These are phyloP conservation scores for Neurospora pannonica DNA, from an alignment of 495 filamentous ascomycete species.

Conservation along the genomic window DNA sequence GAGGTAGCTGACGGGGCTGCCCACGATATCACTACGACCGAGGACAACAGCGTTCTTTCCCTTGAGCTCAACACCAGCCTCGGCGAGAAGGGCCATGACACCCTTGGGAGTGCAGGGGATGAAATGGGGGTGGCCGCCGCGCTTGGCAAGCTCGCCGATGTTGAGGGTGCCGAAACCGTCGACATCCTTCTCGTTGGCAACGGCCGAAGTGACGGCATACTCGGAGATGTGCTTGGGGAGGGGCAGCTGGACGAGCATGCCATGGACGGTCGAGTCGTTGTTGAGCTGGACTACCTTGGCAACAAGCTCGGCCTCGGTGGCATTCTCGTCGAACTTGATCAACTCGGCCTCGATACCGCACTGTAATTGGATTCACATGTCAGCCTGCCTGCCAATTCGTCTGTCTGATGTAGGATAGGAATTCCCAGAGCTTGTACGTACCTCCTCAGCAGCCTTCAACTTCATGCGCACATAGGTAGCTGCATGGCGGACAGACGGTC, in stretches of 20 bases:
- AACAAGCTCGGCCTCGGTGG: conserved; percentile 77
- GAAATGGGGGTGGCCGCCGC: conserved; percentile 79
- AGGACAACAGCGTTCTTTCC: conserved; percentile 95
- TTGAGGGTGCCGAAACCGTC: conserved; percentile 92
- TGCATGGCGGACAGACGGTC: conserved; percentile 23
- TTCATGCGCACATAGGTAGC: conserved; percentile 99
- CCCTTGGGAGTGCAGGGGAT: conserved; percentile 93
- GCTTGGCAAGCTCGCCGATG: conserved; percentile 93
- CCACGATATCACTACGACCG: conserved; percentile 93
- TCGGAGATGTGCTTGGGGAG: conserved; percentile 83
- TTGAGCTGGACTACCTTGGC: conserved; percentile 74
- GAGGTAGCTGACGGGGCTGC: conserved; percentile 90
- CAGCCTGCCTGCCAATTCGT: background rate
- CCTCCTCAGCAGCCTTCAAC: conserved; percentile 91
- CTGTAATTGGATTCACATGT: conserved; percentile 29
- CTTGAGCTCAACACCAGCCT: conserved; percentile 68
- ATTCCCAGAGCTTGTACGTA: conserved; percentile 24
- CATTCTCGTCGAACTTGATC: conserved; percentile 68
- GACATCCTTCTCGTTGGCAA: conserved; percentile 91
- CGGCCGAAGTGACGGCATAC: conserved; percentile 77
- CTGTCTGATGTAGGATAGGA: background rate
- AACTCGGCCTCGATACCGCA: conserved; percentile 83
- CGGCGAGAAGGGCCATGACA: conserved; percentile 83
- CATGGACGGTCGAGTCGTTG: conserved; percentile 78
- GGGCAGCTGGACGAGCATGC: conserved; percentile 89